Evolutionary conservation across 495 filamentous ascomycete genomes (phyloP).

Genomic region (Schizothecium vesticola): DNA sequence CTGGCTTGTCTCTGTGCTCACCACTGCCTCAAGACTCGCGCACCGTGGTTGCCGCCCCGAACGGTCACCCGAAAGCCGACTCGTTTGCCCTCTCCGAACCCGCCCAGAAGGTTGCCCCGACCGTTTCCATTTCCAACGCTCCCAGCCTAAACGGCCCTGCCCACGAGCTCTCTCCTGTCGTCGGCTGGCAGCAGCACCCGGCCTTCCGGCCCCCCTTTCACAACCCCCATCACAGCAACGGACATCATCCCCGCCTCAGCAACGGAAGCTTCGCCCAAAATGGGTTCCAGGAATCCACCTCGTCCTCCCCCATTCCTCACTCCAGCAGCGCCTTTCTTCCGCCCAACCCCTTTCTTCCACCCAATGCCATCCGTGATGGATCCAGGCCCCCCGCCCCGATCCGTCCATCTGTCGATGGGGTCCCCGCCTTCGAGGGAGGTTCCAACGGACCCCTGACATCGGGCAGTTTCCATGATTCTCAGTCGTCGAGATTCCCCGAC

Average conservation of each 20-base stretch:
- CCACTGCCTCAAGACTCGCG: slow-evolving; percentile 11
- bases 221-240: slow-evolving; percentile 13
- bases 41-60: slow-evolving; percentile 5
- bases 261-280: slow-evolving; percentile 44
- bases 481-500: slow-evolving; percentile 36
- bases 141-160: background rate
- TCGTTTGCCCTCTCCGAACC: slow-evolving; percentile 5
- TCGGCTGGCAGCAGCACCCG: slow-evolving; percentile 9
- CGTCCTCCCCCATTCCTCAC: slow-evolving; percentile 43
- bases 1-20: slow-evolving; percentile 9
- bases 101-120: slow-evolving; percentile 3
- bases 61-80: background rate
- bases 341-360: slow-evolving; percentile 33
- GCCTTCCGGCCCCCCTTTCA: slow-evolving; percentile 21
- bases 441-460: slow-evolving; percentile 46
- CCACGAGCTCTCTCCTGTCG: slow-evolving; percentile 7
- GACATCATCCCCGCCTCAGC: slow-evolving; percentile 38
- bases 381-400: slow-evolving; percentile 30
- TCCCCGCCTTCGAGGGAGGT: slow-evolving; percentile 25
- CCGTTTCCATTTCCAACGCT: slow-evolving; percentile 6
- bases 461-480: slow-evolving; percentile 51
- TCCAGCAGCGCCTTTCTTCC: slow-evolving; percentile 32
- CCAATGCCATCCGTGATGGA: slow-evolving; percentile 31
- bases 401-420: slow-evolving; percentile 34
- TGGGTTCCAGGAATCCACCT: slow-evolving; percentile 40